Percentiles rank a stretch among this genome's conserved stretches.
phyloP scores from a whole-genome alignment of 257 asterid genomes.

The Misopates orontium region DNA sequence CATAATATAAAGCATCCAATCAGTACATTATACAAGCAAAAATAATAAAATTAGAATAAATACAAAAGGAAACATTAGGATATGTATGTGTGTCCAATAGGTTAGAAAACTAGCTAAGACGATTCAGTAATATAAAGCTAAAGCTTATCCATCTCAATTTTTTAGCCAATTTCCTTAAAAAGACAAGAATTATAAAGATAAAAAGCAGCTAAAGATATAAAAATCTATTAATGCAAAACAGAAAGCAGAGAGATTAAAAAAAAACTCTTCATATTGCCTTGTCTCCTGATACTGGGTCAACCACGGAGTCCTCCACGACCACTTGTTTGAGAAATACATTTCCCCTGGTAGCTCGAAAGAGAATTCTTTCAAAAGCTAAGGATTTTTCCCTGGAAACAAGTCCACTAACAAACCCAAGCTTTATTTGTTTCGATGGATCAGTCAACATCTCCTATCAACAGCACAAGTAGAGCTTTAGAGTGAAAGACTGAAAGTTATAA shows the following conservation, averaged over 20 bases:
- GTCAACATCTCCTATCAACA: slow-evolving; percentile 43
- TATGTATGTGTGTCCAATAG: not conserved
- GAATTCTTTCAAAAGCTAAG: slow-evolving; percentile 55
- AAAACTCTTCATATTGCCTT: slow-evolving; percentile 41
- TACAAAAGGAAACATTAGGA: not conserved
- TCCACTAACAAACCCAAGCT: slow-evolving; percentile 64
- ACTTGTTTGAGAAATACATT: slow-evolving; percentile 63
- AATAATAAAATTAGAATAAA: not conserved
- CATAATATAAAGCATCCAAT: slow-evolving; percentile 3
- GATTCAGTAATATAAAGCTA: not conserved
- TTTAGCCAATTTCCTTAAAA: not conserved
- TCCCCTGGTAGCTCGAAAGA: slow-evolving; percentile 71
- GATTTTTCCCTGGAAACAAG: slow-evolving; percentile 61
- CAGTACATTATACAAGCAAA: not conserved
- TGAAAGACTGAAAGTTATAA: not conserved
- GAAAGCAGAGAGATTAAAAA: slow-evolving; percentile 4
- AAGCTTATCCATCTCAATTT: not conserved
- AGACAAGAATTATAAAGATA: no score
- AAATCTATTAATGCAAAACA: not conserved
- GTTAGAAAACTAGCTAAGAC: slow-evolving; percentile 2
- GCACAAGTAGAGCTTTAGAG: slow-evolving; percentile 10
- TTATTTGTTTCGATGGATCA: slow-evolving; percentile 60
- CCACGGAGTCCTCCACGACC: slow-evolving; percentile 48
- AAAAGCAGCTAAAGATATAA: not conserved
- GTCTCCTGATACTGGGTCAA: slow-evolving; percentile 58